Conservation (phyloP, 2,329 filamentous ascomycete species). For the Fonsecaea pedrosoi region DNA sequence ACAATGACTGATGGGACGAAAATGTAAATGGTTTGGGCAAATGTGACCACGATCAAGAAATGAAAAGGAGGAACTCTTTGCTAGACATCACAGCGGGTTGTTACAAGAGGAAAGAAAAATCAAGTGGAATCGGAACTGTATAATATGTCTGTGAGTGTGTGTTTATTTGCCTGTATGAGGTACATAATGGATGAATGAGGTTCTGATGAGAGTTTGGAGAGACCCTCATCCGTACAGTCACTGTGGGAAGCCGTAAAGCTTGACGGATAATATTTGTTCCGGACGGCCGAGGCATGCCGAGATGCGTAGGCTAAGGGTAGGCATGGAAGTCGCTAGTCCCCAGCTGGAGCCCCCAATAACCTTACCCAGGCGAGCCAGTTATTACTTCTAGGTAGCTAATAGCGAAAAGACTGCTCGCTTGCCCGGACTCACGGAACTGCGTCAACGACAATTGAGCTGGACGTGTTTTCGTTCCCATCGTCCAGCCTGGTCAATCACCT, state of each 20-base stretch:
- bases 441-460: background rate
- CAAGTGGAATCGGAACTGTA: background rate
- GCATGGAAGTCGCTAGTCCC: background rate
- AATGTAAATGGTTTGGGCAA: background rate
- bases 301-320: too few relatives aligned
- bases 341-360: conserved; percentile 2
- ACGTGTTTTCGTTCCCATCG: conserved; percentile 8
- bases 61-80: background rate
- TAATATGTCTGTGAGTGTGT: background rate
- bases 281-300: background rate
- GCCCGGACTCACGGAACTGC: conserved; percentile 25
- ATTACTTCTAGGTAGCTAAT: background rate
- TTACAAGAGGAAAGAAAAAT: background rate
- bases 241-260: background rate
- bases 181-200: background rate
- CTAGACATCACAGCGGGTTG: conserved; percentile 3
- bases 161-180: too few relatives aligned
- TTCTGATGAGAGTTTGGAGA: background rate
- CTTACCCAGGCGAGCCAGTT: background rate
- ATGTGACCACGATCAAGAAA: conserved; percentile 10
- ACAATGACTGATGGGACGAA: conserved; percentile 5
- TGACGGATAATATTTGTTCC: background rate
- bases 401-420: conserved; percentile 3
- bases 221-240: background rate
- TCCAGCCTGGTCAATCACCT: background rate